Evolutionary conservation across 768 basidiomycete genomes (phyloP).

Genomic region (Porphyrellus cyaneotinctus): DNA sequence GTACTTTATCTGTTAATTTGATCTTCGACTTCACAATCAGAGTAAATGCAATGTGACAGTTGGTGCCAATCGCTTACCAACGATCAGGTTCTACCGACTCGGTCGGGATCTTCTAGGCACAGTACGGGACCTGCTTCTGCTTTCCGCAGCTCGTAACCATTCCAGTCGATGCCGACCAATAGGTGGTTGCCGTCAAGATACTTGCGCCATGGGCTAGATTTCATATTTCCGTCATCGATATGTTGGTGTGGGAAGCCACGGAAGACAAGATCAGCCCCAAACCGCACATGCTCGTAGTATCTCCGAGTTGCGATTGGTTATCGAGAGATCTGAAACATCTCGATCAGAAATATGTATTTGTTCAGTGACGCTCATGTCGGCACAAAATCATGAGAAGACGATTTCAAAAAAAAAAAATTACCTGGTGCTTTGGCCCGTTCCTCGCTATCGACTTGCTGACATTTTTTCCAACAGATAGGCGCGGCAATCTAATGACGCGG

Average conservation of each 20-base stretch:
- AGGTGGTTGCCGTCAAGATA: too few relatives aligned
- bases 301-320: too few relatives aligned
- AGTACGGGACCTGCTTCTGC: too few relatives aligned
- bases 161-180: too few relatives aligned
- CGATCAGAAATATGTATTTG: not conserved
- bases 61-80: too few relatives aligned
- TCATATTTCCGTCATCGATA: not conserved
- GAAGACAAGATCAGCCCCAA: not conserved
- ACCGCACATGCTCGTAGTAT: not conserved
- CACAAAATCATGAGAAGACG: too few relatives aligned
- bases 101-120: too few relatives aligned
- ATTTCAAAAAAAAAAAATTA: not conserved
- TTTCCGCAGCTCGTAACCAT: too few relatives aligned
- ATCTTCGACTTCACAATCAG: not conserved
- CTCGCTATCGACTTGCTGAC: not conserved
- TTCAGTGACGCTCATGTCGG: too few relatives aligned
- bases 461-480: conserved; percentile 3
- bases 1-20: conserved; percentile 28
- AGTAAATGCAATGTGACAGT: too few relatives aligned
- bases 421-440: not conserved
- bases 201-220: too few relatives aligned
- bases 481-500: not conserved
- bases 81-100: too few relatives aligned
- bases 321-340: conserved; percentile 8
- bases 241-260: not conserved